Evolutionary conservation across 225 moss, liverwort and hornwort species (phyloP), one percentile per base, ranked within the genome.

Genomic region (Takakia lepidozioides): DNA sequence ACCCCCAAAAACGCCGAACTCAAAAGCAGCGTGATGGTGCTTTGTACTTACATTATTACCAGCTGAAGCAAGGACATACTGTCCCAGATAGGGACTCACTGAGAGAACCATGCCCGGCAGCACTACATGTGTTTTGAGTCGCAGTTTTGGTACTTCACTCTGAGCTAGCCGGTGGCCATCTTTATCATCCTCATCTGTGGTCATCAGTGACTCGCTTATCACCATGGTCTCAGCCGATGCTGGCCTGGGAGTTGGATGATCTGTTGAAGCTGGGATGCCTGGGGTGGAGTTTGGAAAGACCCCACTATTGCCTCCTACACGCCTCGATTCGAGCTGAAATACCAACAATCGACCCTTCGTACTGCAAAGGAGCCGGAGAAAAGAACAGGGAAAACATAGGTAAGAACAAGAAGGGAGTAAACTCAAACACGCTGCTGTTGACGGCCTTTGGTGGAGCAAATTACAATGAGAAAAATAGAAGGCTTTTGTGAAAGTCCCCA

Each of bases 331-430:
- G 59, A 99, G 61, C 52, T 78, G 87, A 64, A 99, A 82, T 29
- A 87, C 73, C 65, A 99, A 70, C 41, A 99, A 53, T 48, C 98
- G 78, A 36, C 98, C 98, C 66, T 79, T 99, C 34, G 91, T 69
- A 53, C 92, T 92, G 75, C 69, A 46, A 25, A 19, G 26, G 1
- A 11, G 43, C 92, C 88, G 75, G 65, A 46, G n/a, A 19, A 41
- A 2, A 11, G 43, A 57, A 59, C 6, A 38, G 16, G 54, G 25
- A 10, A 8, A 55, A 58, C 47, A 70, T 43, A 25, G 27, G 25
- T 10, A 49, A 36, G 4, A 7, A 15, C 16, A 54, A 0, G 23
- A 2, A 26, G 27, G 10, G 11, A 3, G 23, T 23, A 6, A 20
- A 14, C 53, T 13, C 1, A 3, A 1, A n/a, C n/a, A n/a, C n/a